A percentile compares a stretch with the other conserved stretches of the same genome.
Conservation (phyloP, 306 rosid species). For the Vigna trinervia region DNA sequence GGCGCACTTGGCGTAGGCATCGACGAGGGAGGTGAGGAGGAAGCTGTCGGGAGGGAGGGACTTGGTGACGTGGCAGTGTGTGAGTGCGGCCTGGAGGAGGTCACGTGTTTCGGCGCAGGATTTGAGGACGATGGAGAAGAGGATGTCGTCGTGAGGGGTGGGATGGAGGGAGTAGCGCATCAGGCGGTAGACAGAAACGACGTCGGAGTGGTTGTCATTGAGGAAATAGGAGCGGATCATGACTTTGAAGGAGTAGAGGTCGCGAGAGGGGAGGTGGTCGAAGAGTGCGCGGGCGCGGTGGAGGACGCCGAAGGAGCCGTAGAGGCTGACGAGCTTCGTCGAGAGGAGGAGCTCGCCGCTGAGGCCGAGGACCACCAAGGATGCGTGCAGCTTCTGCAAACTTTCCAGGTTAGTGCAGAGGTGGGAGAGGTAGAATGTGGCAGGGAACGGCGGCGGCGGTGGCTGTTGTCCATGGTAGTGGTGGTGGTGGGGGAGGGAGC, state of each 20-base stretch:
- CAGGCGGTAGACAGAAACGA: slow-evolving; percentile 54
- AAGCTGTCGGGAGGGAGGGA: slow-evolving; percentile 54
- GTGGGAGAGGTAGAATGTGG: slow-evolving; percentile 51
- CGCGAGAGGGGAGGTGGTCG: slow-evolving; percentile 58
- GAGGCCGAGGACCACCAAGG: slow-evolving; percentile 59
- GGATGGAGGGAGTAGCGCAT: slow-evolving; percentile 43
- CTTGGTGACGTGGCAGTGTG: slow-evolving; percentile 69
- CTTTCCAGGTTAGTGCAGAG: slow-evolving; percentile 57
- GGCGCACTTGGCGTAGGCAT: slow-evolving; percentile 64
- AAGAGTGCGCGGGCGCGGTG: slow-evolving; percentile 68
- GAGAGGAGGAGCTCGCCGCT: slow-evolving; percentile 41
- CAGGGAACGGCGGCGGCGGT: slow-evolving; percentile 42
- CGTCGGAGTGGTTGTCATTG: slow-evolving; percentile 52
- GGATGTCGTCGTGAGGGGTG: slow-evolving; percentile 49
- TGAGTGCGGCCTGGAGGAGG: slow-evolving; percentile 47
- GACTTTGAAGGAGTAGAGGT: slow-evolving; percentile 66
- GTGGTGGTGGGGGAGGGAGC: slow-evolving; percentile 2
- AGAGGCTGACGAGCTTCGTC: slow-evolving; percentile 64
- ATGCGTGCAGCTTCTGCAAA: slow-evolving; percentile 62
- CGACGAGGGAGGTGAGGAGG: slow-evolving; percentile 62
- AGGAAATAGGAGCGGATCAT: slow-evolving; percentile 76
- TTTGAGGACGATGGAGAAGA: slow-evolving; percentile 66
- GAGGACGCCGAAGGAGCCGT: slow-evolving; percentile 61
- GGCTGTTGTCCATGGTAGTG: slow-evolving; percentile 28
- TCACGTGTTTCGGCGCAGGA: slow-evolving; percentile 64